phyloP scores from a whole-genome alignment of 108 stramenopile species.

The Schizochytrium sp. region DNA sequence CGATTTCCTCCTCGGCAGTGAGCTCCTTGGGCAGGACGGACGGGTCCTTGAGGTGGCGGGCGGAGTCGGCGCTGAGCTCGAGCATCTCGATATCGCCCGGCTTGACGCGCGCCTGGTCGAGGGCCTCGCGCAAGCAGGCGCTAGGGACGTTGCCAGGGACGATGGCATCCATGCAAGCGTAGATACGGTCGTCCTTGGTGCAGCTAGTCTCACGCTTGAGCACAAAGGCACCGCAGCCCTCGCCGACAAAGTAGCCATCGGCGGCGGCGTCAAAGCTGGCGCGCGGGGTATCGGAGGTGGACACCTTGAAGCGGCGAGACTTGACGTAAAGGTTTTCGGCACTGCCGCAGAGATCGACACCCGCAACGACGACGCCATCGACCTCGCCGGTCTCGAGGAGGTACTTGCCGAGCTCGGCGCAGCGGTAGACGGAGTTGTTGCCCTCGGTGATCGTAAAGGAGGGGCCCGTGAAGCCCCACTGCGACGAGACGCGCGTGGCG shows the following conservation, averaged over 20 bases:
- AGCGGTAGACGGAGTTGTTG: slow-evolving; percentile 5
- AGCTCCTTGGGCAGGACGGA: not conserved
- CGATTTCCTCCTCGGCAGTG: not conserved
- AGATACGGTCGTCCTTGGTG: not conserved
- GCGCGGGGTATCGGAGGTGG: not conserved
- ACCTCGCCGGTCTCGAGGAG: not conserved
- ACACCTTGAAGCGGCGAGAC: not conserved
- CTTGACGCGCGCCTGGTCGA: not conserved
- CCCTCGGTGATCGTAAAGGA: not conserved
- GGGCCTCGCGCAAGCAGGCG: not conserved
- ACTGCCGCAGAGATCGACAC: not conserved
- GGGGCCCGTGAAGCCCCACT: not conserved
- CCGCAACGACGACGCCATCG: not conserved
- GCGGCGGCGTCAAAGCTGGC: not conserved
- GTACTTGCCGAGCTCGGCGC: not conserved
- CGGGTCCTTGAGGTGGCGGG: not conserved
- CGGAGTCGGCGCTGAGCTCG: not conserved
- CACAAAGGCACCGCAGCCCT: not conserved
- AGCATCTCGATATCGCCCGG: not conserved
- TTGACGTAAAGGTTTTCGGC: not conserved
- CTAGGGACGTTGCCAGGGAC: not conserved
- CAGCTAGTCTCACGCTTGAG: not conserved
- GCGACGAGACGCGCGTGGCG: not conserved
- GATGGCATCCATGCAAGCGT: not conserved
- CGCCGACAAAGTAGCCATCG: not conserved